A percentile compares a stretch with the other conserved stretches of the same genome.
These are phyloP conservation scores for Chalciporus pseudorubinellus DNA, from an alignment of 768 basidiomycete species.

Conservation along the genomic window DNA sequence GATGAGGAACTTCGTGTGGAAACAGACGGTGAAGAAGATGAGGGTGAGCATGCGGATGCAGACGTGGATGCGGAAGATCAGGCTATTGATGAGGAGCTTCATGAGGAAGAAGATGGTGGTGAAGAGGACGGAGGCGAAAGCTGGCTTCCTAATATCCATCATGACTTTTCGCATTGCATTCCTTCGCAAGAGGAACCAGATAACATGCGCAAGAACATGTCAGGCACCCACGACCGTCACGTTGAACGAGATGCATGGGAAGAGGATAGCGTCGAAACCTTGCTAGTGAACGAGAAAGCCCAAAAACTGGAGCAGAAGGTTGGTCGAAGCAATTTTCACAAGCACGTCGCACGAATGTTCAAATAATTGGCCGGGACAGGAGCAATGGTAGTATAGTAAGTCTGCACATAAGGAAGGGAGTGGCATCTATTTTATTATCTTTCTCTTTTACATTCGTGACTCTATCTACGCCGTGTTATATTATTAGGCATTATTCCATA, in stretches of 20 bases:
- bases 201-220: not conserved
- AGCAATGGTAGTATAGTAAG: not conserved
- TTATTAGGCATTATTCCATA: not conserved
- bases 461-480: not conserved
- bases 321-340: slow-evolving; percentile 14
- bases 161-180: slow-evolving; percentile 11
- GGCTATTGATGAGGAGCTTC: slow-evolving; percentile 10
- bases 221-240: not conserved
- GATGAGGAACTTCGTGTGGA: slow-evolving; percentile 6
- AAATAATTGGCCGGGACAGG: not conserved
- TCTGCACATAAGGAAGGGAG: not conserved
- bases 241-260: not conserved
- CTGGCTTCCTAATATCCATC: not conserved
- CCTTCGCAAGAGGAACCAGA: not conserved
- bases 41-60: not conserved
- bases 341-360: slow-evolving; percentile 12
- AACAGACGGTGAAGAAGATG: not conserved
- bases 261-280: not conserved
- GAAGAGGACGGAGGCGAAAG: not conserved
- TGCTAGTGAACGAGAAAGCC: slow-evolving; percentile 7
- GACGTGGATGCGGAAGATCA: slow-evolving; percentile 11
- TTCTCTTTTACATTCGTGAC: not conserved
- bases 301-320: slow-evolving; percentile 14
- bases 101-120: not conserved
- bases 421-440: not conserved